Evolutionary conservation across 2,329 filamentous ascomycete genomes (phyloP).

Genomic region (Penicillium rolfsii): DNA sequence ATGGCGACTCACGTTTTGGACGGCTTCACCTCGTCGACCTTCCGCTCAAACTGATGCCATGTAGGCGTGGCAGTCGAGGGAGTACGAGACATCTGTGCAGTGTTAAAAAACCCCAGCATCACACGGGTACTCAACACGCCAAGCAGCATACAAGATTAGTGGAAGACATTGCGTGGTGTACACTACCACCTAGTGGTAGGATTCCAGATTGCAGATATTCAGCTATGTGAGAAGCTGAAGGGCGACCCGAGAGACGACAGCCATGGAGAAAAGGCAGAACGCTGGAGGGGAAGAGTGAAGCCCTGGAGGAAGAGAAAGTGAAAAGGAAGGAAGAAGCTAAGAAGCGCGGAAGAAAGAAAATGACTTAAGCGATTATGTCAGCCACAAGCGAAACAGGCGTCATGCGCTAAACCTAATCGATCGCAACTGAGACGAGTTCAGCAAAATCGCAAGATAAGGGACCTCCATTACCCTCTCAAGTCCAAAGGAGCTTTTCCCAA

Average conservation of each 20-base stretch:
- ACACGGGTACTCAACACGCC: constrained; percentile 37
- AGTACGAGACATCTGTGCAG: constrained; percentile 66
- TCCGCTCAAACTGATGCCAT: constrained; percentile 75
- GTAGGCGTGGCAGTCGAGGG: constrained; percentile 72
- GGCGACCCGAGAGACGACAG: constrained; percentile 38
- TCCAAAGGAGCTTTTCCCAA: neutral
- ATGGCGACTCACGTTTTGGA: constrained; percentile 79
- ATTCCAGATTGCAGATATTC: constrained; percentile 15
- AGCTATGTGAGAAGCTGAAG: constrained; percentile 40
- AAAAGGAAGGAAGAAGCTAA: constrained; percentile 28
- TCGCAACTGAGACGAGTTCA: constrained; percentile 20
- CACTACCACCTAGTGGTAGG: constrained; percentile 22
- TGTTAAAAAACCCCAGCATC: constrained; percentile 39
- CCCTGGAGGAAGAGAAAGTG: constrained; percentile 24
- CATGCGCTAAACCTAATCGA: constrained; percentile 35
- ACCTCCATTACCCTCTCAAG: neutral
- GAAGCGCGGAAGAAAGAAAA: constrained; percentile 24
- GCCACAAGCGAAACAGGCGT: constrained; percentile 36
- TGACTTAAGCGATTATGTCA: constrained; percentile 31
- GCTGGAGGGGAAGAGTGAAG: constrained; percentile 25
- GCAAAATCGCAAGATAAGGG: constrained; percentile 10
- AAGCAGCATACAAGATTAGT: constrained; percentile 48
- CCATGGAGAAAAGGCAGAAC: constrained; percentile 37
- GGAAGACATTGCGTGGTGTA: constrained; percentile 41
- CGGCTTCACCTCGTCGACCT: constrained; percentile 80